Percentiles rank a stretch among this genome's conserved stretches.
Evolutionary conservation across 2,329 filamentous ascomycete genomes (phyloP).

Genomic region (Phialocephala sp.): DNA sequence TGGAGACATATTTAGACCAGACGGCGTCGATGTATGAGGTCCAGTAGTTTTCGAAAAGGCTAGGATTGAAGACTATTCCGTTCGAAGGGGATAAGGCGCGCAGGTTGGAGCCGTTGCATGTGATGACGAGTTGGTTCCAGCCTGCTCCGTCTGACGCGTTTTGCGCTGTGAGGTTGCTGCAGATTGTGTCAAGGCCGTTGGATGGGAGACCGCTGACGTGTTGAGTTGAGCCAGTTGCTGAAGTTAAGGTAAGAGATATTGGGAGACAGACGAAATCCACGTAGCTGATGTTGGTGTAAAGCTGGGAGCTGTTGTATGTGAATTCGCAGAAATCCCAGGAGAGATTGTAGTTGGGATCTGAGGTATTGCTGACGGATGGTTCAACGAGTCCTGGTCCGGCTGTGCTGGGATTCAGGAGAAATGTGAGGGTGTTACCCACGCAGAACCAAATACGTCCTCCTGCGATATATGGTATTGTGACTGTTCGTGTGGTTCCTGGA

Average conservation of each 20-base stretch:
- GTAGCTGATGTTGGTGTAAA: conserved; percentile 73
- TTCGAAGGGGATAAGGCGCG: conserved; percentile 50
- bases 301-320: conserved; percentile 63
- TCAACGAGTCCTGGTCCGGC: conserved; percentile 72
- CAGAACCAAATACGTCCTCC: conserved; percentile 77
- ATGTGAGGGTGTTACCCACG: conserved; percentile 63
- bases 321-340: conserved; percentile 73
- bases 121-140: conserved; percentile 61
- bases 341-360: conserved; percentile 65
- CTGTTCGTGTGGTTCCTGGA: conserved; percentile 61
- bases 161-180: conserved; percentile 60
- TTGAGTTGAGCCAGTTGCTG: conserved; percentile 48
- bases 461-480: conserved; percentile 72
- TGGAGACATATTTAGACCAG: conserved; percentile 48
- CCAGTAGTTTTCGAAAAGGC: conserved; percentile 50
- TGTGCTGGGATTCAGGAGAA: conserved; percentile 64
- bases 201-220: conserved; percentile 60
- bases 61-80: conserved; percentile 45
- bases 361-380: conserved; percentile 71
- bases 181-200: conserved; percentile 62
- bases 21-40: conserved; percentile 51
- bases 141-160: conserved; percentile 58
- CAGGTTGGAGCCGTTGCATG: conserved; percentile 42
- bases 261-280: conserved; percentile 76
- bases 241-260: conserved; percentile 58